phyloP scores from a whole-genome alignment of 345 rosid genomes.

The Excoecaria cochinchinensis region DNA sequence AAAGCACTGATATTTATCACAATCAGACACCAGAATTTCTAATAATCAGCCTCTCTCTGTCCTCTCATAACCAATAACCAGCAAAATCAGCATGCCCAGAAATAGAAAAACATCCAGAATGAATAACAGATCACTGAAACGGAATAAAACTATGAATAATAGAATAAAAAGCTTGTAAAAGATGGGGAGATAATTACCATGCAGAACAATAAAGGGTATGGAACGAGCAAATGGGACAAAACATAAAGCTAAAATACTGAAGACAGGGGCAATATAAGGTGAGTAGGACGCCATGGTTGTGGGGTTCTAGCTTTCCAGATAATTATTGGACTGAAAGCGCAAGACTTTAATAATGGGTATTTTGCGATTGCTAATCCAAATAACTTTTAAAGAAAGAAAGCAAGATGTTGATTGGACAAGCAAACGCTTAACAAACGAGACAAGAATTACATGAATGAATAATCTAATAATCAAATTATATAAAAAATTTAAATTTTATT shows the following conservation, averaged over 20 bases:
- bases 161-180: background rate
- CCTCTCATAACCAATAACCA: background rate
- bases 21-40: background rate
- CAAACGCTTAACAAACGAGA: background rate
- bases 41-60: background rate
- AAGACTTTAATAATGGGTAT: background rate
- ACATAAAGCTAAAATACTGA: conserved; percentile 20
- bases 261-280: conserved; percentile 2
- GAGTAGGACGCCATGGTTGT: conserved; percentile 34
- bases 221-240: conserved; percentile 43
- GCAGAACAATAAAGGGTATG: conserved; percentile 68
- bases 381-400: conserved; percentile 3
- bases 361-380: background rate
- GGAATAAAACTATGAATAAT: background rate
- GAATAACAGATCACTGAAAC: background rate
- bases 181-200: conserved; percentile 38
- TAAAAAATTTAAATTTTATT: no score
- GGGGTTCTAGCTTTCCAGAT: conserved; percentile 5
- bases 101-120: background rate
- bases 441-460: no score
- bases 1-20: background rate
- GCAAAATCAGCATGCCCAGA: conserved; percentile 13
- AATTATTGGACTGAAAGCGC: background rate
- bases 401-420: background rate
- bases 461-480: no score